These are phyloP conservation scores for Pleurotus citrinopileatus DNA, from an alignment of 768 basidiomycete genomes.

Conservation along the genomic window DNA sequence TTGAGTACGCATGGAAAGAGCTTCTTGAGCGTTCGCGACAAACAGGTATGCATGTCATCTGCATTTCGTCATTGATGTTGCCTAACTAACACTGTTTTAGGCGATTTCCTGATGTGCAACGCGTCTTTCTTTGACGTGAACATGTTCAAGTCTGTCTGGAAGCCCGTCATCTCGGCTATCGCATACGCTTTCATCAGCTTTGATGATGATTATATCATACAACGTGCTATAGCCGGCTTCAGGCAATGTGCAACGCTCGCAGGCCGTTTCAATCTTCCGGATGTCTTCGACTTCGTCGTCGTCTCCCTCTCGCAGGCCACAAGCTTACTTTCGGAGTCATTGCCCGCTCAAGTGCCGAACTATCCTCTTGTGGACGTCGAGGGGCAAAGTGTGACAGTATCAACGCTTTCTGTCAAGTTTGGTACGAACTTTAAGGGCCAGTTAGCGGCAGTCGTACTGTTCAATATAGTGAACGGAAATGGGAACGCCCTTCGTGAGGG, in stretches of 20 bases:
- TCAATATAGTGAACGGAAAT: conserved; percentile 97
- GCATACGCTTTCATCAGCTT: conserved; percentile 95
- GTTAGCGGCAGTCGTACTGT: conserved; percentile 93
- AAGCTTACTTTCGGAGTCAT: conserved; percentile 72
- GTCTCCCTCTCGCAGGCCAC: conserved; percentile 91
- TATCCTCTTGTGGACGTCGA: conserved; percentile 91
- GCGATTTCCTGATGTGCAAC: conserved; percentile 74
- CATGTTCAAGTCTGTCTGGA: conserved; percentile 96
- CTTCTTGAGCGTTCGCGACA: conserved; percentile 77
- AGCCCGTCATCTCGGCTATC: conserved; percentile 88
- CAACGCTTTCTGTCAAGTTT: conserved; percentile 88
- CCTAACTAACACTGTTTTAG: conserved; percentile 27
- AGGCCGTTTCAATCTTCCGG: conserved; percentile 82
- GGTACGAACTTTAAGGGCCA: conserved; percentile 95
- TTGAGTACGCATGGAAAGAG: conserved; percentile 99
- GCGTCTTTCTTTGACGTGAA: conserved; percentile 79
- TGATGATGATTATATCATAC: conserved; percentile 95
- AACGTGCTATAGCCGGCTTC: conserved; percentile 94
- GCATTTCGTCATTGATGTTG: neutral
- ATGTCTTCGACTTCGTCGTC: conserved; percentile 97
- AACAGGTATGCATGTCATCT: conserved; percentile 56
- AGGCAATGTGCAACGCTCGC: conserved; percentile 94
- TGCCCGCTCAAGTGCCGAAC: conserved; percentile 70
- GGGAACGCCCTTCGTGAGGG: conserved; percentile 92
- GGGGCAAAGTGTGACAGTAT: conserved; percentile 85